phyloP scores from a whole-genome alignment of 2,329 filamentous ascomycete species.

The Penicillium sp. region DNA sequence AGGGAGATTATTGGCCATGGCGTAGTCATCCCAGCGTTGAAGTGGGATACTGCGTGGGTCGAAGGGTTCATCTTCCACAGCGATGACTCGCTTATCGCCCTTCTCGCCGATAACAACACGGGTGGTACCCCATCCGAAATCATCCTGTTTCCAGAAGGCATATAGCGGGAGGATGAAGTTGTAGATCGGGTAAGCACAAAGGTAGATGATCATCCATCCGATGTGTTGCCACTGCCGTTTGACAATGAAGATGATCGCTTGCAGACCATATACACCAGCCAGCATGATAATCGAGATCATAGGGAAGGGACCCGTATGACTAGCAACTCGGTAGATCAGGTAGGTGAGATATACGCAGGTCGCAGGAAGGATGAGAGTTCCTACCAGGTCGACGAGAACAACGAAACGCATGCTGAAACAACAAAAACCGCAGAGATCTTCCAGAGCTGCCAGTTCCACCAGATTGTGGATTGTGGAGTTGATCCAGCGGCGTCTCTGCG shows the following conservation, averaged over 20 bases:
- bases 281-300: conserved; percentile 85
- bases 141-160: conserved; percentile 99
- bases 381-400: conserved; percentile 89
- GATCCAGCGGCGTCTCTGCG: conserved; percentile 98
- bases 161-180: conserved; percentile 88
- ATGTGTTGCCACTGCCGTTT: conserved; percentile 98
- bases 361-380: conserved; percentile 87
- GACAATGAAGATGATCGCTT: conserved; percentile 92
- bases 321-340: conserved; percentile 76
- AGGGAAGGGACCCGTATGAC: conserved; percentile 70
- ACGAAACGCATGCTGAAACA: conserved; percentile 98
- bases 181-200: conserved; percentile 92
- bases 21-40: conserved; percentile 97
- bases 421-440: conserved; percentile 97
- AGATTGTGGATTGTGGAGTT: conserved; percentile 98
- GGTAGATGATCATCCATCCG: conserved; percentile 99
- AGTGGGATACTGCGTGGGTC: conserved; percentile 90
- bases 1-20: conserved; percentile 77
- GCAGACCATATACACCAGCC: conserved; percentile 88
- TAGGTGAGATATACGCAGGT: conserved; percentile 85
- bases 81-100: conserved; percentile 84
- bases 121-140: conserved; percentile 98
- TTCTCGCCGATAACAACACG: conserved; percentile 95
- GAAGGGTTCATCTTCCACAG: conserved; percentile 77
- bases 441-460: conserved; percentile 81